Percentiles rank a stretch among this genome's conserved stretches.
Conservation (phyloP, 2,329 filamentous ascomycete species). For the Monosporascus sp. region DNA sequence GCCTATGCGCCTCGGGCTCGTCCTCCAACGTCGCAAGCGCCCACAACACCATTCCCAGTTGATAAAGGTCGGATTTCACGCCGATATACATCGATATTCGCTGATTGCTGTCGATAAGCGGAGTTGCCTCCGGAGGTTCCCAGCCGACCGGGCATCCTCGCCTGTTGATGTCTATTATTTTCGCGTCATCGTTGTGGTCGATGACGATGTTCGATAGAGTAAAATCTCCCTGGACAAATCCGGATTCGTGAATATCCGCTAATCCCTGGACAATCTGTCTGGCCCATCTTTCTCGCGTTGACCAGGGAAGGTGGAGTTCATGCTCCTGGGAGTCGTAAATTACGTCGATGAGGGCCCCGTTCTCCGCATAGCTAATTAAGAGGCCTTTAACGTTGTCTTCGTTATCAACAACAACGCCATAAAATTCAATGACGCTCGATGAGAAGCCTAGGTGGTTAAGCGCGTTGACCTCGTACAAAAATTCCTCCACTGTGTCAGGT, state of each 20-base stretch:
- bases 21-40: slow-evolving; percentile 82
- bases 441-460: slow-evolving; percentile 73
- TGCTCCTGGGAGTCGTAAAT: slow-evolving; percentile 72
- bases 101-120: slow-evolving; percentile 81
- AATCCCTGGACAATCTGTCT: slow-evolving; percentile 85
- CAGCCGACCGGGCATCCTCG: slow-evolving; percentile 95
- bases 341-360: slow-evolving; percentile 84
- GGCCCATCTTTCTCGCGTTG: slow-evolving; percentile 78
- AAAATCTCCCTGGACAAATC: slow-evolving; percentile 96
- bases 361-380: slow-evolving; percentile 80
- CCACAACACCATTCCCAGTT: slow-evolving; percentile 97
- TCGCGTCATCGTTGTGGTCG: slow-evolving; percentile 75
- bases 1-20: slow-evolving; percentile 75
- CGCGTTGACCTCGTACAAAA: slow-evolving; percentile 95
- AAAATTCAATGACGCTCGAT: slow-evolving; percentile 75
- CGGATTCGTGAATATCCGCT: slow-evolving; percentile 88
- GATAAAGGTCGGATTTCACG: slow-evolving; percentile 93
- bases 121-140: slow-evolving; percentile 89
- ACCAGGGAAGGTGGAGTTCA: slow-evolving; percentile 58
- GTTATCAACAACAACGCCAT: slow-evolving; percentile 84
- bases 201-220: slow-evolving; percentile 97
- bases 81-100: slow-evolving; percentile 96
- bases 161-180: slow-evolving; percentile 98
- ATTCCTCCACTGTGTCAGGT: slow-evolving; percentile 91
- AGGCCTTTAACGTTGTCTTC: slow-evolving; percentile 76